Conservation (phyloP, 495 filamentous ascomycete genomes). For the Penicillium daleae region DNA sequence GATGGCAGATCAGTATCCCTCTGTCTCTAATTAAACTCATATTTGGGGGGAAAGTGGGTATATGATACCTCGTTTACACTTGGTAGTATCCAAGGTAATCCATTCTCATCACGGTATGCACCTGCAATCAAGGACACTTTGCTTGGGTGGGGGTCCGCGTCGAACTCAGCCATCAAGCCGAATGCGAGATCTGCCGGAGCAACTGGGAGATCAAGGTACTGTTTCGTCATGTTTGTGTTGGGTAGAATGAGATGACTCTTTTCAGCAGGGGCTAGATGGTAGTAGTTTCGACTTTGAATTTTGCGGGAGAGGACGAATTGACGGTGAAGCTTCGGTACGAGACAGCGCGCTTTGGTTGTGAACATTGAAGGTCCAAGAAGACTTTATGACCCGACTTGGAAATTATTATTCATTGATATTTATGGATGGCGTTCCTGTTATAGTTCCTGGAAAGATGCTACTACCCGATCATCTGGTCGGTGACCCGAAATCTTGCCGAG, state of each 20-base stretch:
- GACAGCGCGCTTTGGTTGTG: not conserved
- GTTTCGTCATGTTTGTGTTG: not conserved
- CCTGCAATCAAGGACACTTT: conserved; percentile 16
- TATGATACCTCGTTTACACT: conserved; percentile 12
- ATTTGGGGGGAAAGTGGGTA: not conserved
- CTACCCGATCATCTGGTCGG: not conserved
- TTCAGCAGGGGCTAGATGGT: not conserved
- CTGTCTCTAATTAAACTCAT: not conserved
- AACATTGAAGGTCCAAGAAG: not conserved
- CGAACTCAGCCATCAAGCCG: conserved; percentile 13
- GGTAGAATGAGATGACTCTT: not conserved
- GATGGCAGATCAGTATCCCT: not conserved
- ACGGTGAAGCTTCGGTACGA: not conserved
- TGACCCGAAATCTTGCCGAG: not conserved
- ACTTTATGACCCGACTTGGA: not conserved
- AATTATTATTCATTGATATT: not conserved
- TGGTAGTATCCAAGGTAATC: conserved; percentile 14
- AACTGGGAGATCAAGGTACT: conserved; percentile 3
- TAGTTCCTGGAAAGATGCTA: not conserved
- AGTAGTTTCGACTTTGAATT: not conserved
- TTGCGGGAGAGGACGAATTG: no score
- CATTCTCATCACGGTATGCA: conserved; percentile 12
- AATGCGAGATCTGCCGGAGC: conserved; percentile 11
- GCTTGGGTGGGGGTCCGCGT: conserved; percentile 5
- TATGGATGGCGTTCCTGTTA: not conserved